These are phyloP conservation scores for Trichoderma simmonsii DNA, from an alignment of 2,329 filamentous ascomycete genomes.

Conservation along the genomic window DNA sequence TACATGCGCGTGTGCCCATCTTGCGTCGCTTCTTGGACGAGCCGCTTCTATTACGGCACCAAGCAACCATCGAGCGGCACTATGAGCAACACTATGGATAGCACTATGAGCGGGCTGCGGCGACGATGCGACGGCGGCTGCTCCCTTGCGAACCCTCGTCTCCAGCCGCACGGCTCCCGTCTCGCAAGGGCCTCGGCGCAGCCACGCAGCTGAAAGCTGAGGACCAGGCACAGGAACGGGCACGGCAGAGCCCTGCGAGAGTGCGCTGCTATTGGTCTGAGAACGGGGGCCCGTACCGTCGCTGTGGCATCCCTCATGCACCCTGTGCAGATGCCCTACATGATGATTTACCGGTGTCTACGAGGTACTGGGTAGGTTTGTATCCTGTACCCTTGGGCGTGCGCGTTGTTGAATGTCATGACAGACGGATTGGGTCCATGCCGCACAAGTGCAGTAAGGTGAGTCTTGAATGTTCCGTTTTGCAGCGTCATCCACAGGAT, in stretches of 20 bases:
- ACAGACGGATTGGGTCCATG: not conserved
- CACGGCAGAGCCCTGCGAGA: not conserved
- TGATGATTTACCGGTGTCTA: not conserved
- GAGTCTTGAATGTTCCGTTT: not conserved
- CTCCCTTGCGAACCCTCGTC: slow-evolving; percentile 8
- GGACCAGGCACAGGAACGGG: not conserved
- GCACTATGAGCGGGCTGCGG: not conserved
- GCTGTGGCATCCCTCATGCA: not conserved
- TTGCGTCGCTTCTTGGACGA: not conserved
- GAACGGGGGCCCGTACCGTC: not conserved
- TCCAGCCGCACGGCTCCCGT: slow-evolving; percentile 7
- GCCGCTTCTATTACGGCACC: not conserved
- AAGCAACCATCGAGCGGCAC: not conserved
- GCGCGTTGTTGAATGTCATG: not conserved
- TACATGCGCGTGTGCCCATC: not conserved
- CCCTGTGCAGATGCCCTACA: not conserved
- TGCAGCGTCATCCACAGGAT: not conserved
- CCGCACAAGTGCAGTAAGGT: not conserved
- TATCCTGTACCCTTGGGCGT: not conserved
- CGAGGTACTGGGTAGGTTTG: not conserved
- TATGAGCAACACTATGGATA: not conserved
- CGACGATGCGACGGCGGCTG: slow-evolving; percentile 18
- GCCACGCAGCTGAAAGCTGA: slow-evolving; percentile 16
- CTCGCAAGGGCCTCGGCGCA: not conserved
- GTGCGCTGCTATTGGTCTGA: not conserved